Percentiles rank a stretch among this genome's conserved stretches.
phyloP scores from a whole-genome alignment of 306 rosid species.

The Senna tora region DNA sequence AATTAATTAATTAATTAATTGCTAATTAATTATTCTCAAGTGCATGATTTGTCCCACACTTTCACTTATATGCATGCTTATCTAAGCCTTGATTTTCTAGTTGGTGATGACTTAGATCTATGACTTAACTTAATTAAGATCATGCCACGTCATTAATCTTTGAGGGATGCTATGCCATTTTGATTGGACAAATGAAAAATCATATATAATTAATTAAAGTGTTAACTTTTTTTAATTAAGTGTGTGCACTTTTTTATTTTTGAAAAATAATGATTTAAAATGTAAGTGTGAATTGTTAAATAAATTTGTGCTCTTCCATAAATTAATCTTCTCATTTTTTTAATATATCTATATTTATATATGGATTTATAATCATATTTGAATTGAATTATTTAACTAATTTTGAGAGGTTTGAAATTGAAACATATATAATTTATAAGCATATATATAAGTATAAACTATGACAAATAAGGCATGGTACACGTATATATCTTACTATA shows the following conservation, averaged over 20 bases:
- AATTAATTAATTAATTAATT: slow-evolving; percentile 9
- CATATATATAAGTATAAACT: slow-evolving; percentile 21
- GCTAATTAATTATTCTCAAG: slow-evolving; percentile 4
- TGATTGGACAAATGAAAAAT: no score
- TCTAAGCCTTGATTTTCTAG: slow-evolving; percentile 41
- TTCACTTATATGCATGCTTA: slow-evolving; percentile 32
- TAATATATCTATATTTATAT: no score
- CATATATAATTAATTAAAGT: no score
- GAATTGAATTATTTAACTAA: no score
- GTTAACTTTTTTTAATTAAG: no score
- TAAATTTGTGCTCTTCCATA: no score
- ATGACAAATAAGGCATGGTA: slow-evolving; percentile 31
- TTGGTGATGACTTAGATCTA: slow-evolving; percentile 39
- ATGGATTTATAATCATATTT: no score
- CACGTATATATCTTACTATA: neutral
- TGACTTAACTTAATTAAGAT: slow-evolving; percentile 41
- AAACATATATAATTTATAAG: slow-evolving; percentile 14
- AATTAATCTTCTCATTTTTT: no score
- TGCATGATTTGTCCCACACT: slow-evolving; percentile 46
- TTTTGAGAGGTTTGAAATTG: neutral
- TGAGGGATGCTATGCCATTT: no score
- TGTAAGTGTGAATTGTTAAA: no score
- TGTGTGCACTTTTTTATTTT: no score
- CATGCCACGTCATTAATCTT: slow-evolving; percentile 44
- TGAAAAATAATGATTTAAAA: no score